Percentiles rank a stretch among this genome's conserved stretches.
Conservation (phyloP, 2,329 filamentous ascomycete species). For the Pyrenochaeta sp. region DNA sequence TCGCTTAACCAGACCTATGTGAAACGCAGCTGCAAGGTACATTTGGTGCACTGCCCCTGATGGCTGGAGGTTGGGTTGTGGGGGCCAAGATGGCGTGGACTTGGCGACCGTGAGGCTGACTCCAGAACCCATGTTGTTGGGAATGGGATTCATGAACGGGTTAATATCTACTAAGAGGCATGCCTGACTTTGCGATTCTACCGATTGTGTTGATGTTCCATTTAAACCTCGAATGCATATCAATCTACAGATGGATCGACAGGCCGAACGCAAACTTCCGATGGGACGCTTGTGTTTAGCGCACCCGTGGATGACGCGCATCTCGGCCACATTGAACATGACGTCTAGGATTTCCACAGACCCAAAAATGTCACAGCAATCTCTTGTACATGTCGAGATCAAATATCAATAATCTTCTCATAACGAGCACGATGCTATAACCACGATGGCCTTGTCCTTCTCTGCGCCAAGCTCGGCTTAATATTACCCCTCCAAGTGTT, state of each 20-base stretch:
- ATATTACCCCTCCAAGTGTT: slow-evolving; percentile 3
- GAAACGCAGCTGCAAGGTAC: not conserved
- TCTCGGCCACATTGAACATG: slow-evolving; percentile 13
- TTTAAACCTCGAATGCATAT: too few relatives aligned
- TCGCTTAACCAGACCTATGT: not conserved
- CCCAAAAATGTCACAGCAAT: not conserved
- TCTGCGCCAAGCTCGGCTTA: slow-evolving; percentile 21
- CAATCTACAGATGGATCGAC: not conserved
- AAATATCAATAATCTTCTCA: not conserved
- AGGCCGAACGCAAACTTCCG: not conserved
- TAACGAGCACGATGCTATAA: slow-evolving; percentile 2
- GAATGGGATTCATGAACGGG: too few relatives aligned
- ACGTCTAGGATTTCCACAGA: slow-evolving; percentile 16
- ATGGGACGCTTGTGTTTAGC: slow-evolving; percentile 14
- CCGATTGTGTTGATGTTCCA: too few relatives aligned
- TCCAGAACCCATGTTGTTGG: not conserved
- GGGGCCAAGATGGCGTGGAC: slow-evolving; percentile 8
- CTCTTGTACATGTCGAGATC: not conserved
- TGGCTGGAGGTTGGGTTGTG: slow-evolving; percentile 5
- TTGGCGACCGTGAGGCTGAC: slow-evolving; percentile 1
- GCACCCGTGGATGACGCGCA: slow-evolving; percentile 22
- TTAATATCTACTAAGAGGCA: too few relatives aligned
- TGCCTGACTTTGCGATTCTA: too few relatives aligned
- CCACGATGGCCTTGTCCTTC: not conserved
- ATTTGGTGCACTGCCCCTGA: slow-evolving; percentile 1